Percentiles rank a stretch among this genome's conserved stretches.
Conservation (phyloP, 2,329 filamentous ascomycete species). For the Knufia petricola region DNA sequence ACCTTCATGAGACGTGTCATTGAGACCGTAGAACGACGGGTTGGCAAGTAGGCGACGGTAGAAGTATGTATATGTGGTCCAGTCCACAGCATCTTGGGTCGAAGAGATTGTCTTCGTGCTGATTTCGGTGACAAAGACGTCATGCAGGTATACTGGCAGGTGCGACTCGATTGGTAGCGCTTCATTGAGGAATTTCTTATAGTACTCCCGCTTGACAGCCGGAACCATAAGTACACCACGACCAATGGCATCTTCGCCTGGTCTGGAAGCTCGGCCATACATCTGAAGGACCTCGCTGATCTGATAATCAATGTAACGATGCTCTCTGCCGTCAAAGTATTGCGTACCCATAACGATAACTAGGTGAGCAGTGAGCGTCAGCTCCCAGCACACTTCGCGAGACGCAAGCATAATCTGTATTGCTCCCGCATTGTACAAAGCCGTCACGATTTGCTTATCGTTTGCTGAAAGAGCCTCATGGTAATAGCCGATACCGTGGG, state of each 20-base stretch:
- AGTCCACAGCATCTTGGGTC: constrained; percentile 94
- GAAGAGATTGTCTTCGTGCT: constrained; percentile 93
- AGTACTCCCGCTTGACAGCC: constrained; percentile 89
- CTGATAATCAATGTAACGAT: constrained; percentile 93
- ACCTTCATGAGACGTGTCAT: constrained; percentile 79
- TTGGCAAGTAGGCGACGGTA: constrained; percentile 91
- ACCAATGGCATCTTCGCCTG: constrained; percentile 66
- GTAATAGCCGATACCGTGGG: constrained; percentile 93
- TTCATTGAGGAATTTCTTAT: constrained; percentile 97
- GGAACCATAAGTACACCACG: constrained; percentile 96
- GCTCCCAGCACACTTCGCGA: constrained; percentile 91
- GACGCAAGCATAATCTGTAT: constrained; percentile 76
- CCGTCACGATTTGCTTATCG: constrained; percentile 88
- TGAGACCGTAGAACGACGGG: constrained; percentile 88
- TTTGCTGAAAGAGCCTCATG: constrained; percentile 83
- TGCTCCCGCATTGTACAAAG: constrained; percentile 79
- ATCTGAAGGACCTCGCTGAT: constrained; percentile 92
- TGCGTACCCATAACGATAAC: constrained; percentile 97
- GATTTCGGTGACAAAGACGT: constrained; percentile 94
- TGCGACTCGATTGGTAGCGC: constrained; percentile 92
- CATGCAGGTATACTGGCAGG: constrained; percentile 80
- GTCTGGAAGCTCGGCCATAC: constrained; percentile 85
- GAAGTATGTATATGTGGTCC: constrained; percentile 98
- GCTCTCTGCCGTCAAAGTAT: constrained; percentile 91
- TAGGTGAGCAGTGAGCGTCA: constrained; percentile 77